Evolutionary conservation across 768 basidiomycete genomes (phyloP), one percentile per base, ranked within the genome.

Genomic region (Terana coerulea): DNA sequence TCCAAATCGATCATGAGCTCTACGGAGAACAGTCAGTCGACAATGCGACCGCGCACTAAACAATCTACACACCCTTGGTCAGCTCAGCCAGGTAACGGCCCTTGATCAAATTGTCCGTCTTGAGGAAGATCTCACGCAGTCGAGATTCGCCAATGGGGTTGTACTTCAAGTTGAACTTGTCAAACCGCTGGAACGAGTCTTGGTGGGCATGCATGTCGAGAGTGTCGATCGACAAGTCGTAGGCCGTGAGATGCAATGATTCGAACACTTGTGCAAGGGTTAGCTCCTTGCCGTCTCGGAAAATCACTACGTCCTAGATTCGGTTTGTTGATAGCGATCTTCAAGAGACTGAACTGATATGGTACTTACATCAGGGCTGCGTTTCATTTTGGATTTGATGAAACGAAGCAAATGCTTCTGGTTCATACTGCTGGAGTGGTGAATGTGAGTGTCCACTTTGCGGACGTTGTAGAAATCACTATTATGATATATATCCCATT

Each of bases 171-270:
- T 98, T 98, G 73, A 98, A 98, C 64, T 95, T 93, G 72, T 97
- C 97, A 64, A 97, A 98, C 12, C 97, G 88, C 24, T 99, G 95
- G 77, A 99, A 98, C 1, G 94, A 91, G 63, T 97, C 95, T 57
- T 91, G 88, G 67, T 99, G 95, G 0, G 95, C 97, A 57, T 98
- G 97, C 97, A 99, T 99, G 64, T 99, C 97, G 34, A 99, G 80
- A 3, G 97, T 99, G 64, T 99, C 97, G 64, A 99, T 98, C 10
- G 94, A 97, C 29, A 99, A 79, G 59, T 99, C 97, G 67, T 99
- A 99, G 1, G 97, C 95, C 1, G 90, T 95, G 34, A 99, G 74
- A 59, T 95, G 86, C 25, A 99, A 80, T 11, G 92, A 95, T 63
- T 97, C 80, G 70, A 99, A 99, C n/a, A 99, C 97, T 72, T 98